Conservation (phyloP, 1,284 basidiomycete species). For the Gomphus bonarii region DNA sequence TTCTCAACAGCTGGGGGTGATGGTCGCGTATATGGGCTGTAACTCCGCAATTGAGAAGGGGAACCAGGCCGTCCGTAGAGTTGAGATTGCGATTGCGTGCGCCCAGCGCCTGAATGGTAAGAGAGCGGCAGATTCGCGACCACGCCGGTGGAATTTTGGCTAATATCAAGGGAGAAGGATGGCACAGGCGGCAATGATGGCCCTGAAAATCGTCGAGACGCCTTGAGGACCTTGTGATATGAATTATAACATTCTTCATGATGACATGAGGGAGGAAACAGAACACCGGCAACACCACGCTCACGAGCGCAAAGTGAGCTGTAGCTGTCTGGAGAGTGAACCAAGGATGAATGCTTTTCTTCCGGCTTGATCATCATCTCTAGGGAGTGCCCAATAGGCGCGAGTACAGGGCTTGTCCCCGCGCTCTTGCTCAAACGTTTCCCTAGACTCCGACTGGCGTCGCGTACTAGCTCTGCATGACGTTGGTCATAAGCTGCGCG, state of each 20-base stretch:
- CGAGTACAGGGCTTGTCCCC: slow-evolving; percentile 56
- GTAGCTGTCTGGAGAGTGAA: neutral
- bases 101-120: slow-evolving; percentile 25
- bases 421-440: slow-evolving; percentile 50
- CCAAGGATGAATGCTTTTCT: neutral
- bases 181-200: slow-evolving; percentile 2
- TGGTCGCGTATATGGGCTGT: slow-evolving; percentile 20
- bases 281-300: slow-evolving; percentile 3
- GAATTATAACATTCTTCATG: slow-evolving; percentile 37
- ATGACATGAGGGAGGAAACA: slow-evolving; percentile 31
- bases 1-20: slow-evolving; percentile 23
- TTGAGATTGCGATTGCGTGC: slow-evolving; percentile 20
- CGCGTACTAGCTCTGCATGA: slow-evolving; percentile 66
- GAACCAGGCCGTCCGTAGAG: slow-evolving; percentile 21
- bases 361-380: slow-evolving; percentile 8
- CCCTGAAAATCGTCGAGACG: slow-evolving; percentile 12
- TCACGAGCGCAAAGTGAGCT: neutral
- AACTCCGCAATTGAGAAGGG: slow-evolving; percentile 32
- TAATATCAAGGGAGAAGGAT: neutral
- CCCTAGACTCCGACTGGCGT: slow-evolving; percentile 10
- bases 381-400: slow-evolving; percentile 25
- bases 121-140: slow-evolving; percentile 19
- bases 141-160: neutral
- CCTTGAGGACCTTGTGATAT: slow-evolving; percentile 31
- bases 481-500: slow-evolving; percentile 79